These are phyloP conservation scores for Thuidium tamariscinum DNA, from an alignment of 225 moss, liverwort and hornwort species.

Conservation along the genomic window DNA sequence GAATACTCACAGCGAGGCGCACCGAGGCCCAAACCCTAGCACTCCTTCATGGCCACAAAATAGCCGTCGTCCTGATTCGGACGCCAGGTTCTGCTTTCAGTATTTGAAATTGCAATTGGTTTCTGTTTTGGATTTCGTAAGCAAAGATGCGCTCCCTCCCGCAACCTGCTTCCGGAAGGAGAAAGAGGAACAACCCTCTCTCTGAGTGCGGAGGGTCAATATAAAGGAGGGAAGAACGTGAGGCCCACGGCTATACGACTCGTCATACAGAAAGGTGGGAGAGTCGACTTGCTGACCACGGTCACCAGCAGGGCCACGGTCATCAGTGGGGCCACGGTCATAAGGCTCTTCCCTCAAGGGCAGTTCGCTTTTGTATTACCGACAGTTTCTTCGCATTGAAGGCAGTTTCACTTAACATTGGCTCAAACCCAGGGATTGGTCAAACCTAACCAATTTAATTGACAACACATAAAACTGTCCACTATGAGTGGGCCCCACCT, in stretches of 20 bases:
- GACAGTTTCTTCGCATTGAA: background rate
- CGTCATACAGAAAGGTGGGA: background rate
- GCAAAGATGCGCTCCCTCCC: background rate
- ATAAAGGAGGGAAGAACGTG: background rate
- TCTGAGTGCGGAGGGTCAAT: rapidly evolving
- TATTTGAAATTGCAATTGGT: background rate
- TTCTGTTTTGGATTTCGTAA: background rate
- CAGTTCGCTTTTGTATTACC: background rate
- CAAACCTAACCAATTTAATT: no score
- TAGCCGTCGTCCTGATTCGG: background rate
- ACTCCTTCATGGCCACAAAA: background rate
- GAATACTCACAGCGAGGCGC: background rate
- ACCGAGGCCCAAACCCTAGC: constrained; percentile 12
- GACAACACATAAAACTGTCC: no score
- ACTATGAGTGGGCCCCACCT: no score
- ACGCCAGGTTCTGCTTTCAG: background rate
- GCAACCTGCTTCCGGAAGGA: background rate
- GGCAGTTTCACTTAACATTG: background rate
- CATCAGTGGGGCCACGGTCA: background rate
- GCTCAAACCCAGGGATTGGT: no score
- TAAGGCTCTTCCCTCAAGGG: background rate
- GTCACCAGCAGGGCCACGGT: background rate
- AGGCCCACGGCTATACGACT: background rate
- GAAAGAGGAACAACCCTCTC: background rate
- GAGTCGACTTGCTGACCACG: background rate